Evolutionary conservation across 176 grass and related monocot species (phyloP).

Genomic region (Eremochloa ophiuroides): DNA sequence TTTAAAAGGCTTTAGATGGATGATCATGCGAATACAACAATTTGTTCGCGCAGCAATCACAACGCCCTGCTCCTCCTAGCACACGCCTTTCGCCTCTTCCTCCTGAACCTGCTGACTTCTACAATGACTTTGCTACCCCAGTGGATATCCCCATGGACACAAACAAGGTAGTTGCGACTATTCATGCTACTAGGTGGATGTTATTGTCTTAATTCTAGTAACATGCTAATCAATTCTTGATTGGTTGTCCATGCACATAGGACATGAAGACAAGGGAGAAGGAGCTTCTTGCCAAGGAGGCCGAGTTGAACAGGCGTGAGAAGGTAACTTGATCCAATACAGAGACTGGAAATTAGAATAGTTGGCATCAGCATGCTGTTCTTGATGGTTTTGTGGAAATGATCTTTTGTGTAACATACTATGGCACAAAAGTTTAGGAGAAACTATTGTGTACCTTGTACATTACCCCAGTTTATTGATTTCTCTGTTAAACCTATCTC

Average conservation of each 20-base stretch:
- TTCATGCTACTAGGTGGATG: not conserved
- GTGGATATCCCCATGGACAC: conserved; percentile 63
- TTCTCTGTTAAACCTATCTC: not conserved
- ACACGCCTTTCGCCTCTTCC: conserved; percentile 61
- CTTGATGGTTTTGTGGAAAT: not conserved
- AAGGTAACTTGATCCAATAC: conserved; percentile 39
- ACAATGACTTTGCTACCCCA: conserved; percentile 47
- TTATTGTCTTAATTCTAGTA: not conserved
- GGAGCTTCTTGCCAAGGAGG: conserved; percentile 59
- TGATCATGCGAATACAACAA: not conserved
- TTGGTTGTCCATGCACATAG: conserved; percentile 2
- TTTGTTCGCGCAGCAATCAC: conserved; percentile 24
- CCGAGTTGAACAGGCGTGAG: conserved; percentile 57
- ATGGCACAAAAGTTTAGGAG: not conserved
- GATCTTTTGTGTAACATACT: not conserved
- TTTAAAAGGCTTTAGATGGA: not conserved
- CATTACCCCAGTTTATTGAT: not conserved
- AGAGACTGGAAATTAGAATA: not conserved
- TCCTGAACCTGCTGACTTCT: conserved; percentile 64
- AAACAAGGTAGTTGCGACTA: conserved; percentile 32
- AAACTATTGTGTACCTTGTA: not conserved
- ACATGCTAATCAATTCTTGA: not conserved
- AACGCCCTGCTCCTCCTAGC: conserved; percentile 38
- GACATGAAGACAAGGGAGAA: conserved; percentile 61
- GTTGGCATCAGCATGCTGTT: not conserved